Conservation (phyloP, 2,329 filamentous ascomycete genomes). For the Aspergillus sp. region DNA sequence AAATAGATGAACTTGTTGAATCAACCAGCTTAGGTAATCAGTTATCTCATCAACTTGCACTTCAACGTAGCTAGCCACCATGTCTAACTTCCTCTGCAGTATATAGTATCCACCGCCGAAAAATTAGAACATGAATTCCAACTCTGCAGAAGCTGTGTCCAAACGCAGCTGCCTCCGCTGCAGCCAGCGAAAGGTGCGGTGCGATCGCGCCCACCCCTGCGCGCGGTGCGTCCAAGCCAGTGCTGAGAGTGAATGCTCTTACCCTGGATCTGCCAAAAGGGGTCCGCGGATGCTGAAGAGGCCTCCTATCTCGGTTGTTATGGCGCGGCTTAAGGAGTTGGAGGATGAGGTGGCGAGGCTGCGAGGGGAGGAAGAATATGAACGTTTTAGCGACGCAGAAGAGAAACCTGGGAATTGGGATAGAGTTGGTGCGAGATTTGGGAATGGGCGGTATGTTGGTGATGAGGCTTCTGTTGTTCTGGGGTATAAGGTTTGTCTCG, state of each 20-base stretch:
- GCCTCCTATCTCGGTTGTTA: constrained; percentile 19
- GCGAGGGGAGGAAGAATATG: background rate
- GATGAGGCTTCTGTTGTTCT: constrained; percentile 20
- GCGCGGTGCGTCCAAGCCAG: constrained; percentile 14
- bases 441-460: constrained; percentile 17
- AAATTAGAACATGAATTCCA: too few relatives aligned
- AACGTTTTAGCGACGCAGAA: background rate
- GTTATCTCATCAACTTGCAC: too few relatives aligned
- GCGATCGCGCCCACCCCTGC: constrained; percentile 34
- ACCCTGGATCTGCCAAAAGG: constrained; percentile 16
- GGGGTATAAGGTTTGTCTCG: constrained; percentile 14
- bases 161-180: constrained; percentile 30
- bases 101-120: too few relatives aligned
- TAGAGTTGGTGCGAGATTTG: background rate
- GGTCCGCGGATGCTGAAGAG: constrained; percentile 21
- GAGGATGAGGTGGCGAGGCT: constrained; percentile 21
- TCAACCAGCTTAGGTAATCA: too few relatives aligned
- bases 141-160: too few relatives aligned
- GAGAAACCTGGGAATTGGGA: background rate
- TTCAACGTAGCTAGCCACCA: too few relatives aligned
- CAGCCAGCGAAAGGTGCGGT: constrained; percentile 33
- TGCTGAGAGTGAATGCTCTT: constrained; percentile 12
- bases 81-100: too few relatives aligned
- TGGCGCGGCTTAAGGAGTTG: constrained; percentile 16
- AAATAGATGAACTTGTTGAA: background rate